Base-by-base conservation (phyloP, 2,329 filamentous ascomycete species). In the Endoconidiophora polonica region DNA sequence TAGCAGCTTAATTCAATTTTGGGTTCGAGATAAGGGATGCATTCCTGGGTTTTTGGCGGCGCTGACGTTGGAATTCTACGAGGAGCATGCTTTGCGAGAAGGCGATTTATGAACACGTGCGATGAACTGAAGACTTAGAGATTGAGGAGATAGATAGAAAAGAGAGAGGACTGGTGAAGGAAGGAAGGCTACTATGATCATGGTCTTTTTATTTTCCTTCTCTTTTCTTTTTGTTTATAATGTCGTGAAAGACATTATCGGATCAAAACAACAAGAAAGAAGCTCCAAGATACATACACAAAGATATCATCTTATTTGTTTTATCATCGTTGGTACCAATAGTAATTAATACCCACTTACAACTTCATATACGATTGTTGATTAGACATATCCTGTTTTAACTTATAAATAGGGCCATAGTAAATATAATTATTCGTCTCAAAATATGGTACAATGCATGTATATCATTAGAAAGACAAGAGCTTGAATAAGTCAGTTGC, bases 31-130 rank as follows among this genome's bases (percentile, higher is more conserved):
- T 58, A 79, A 87, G 68, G 88, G 87, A 44, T 90, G 90, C 62
- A 93, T 96, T 55, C 90, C 90, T 3, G 90, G 88, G 50, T 94
- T 96, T 62, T 65, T 96, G 56, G 87, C 88, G 33, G 90, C 88
- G 14, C 71, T 94, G 67, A 95, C 88, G 38, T 65, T 95, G 60
- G 88, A 95, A 66, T 94, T 95, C 66, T 94, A 85, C 62, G 90
- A 96, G 58, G 77, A 82, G 66, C 14, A 14, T 20, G 36, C 36
- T 23, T 29, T 10, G 36, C 10, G 37, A 40, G 45, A 29, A 24
- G 26, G 51, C 40, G 24, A 18, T 7, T 20, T 16, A 12, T 22
- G 29, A 33, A 10, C 20, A n/a, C 16, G 39, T 20, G 12, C 16
- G n/a, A 22, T 18, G 16, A 18, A 18, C 16, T 18, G 16, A 18